Conservation (phyloP, 2,329 filamentous ascomycete genomes). For the Cercospora zeae-maydis region DNA sequence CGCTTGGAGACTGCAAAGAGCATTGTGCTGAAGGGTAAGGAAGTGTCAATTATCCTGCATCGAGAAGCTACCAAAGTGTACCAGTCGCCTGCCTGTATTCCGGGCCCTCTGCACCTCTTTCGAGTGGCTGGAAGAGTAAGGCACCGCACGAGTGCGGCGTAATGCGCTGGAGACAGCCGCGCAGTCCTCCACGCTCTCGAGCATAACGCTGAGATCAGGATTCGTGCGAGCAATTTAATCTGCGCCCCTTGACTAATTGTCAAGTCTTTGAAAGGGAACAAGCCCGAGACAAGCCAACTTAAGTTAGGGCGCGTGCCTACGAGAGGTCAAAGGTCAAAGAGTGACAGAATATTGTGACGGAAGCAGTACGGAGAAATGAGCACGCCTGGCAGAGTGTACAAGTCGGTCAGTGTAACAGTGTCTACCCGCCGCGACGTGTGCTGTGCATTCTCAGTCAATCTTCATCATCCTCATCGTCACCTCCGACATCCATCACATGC, state of each 20-base stretch:
- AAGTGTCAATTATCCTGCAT: not conserved
- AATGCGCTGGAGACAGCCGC: conserved; percentile 12
- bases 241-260: conserved; percentile 97
- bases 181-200: conserved; percentile 14
- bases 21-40: not conserved
- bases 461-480: conserved; percentile 56
- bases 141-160: not conserved
- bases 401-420: not conserved
- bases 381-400: not conserved
- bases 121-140: not conserved
- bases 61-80: not conserved
- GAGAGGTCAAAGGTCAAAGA: not conserved
- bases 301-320: conserved; percentile 71
- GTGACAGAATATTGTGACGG: conserved; percentile 1
- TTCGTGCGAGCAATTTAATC: conserved; percentile 48
- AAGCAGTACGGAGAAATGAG: not conserved
- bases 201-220: conserved; percentile 26
- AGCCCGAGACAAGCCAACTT: conserved; percentile 76
- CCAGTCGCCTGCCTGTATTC: not conserved
- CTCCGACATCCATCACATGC: conserved; percentile 76
- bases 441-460: conserved; percentile 33
- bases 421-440: conserved; percentile 1
- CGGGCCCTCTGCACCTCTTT: not conserved
- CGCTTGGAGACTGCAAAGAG: not conserved
- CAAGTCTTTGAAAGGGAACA: conserved; percentile 63